Evolutionary conservation across 768 basidiomycete genomes (phyloP), one percentile per base, ranked within the genome.

Genomic region (Russula ochroleuca): DNA sequence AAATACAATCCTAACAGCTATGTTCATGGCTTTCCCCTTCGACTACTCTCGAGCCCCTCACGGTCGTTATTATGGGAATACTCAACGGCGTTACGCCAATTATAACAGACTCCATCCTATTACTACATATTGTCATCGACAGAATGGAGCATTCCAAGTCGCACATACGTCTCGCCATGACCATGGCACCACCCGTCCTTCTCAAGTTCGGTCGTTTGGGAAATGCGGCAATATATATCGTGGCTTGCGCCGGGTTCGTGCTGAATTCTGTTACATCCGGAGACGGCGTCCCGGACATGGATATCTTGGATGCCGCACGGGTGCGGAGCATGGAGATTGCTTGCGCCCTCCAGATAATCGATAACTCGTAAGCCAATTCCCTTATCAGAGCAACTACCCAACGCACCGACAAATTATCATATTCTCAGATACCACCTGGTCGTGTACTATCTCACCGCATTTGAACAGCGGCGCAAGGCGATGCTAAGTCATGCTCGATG

Each of bases 241-340:
- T 38, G 17, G 58, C 57, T 31, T 61, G 64, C 48, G 64, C 64
- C 59, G 64, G 43, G 31, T 65, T 65, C 40, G 59, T 65, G 48
- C 54, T 65, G 41, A 38, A 54, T 31, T 65, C 64, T 2, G 52
- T 65, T 35, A 50, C 4, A 17, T 41, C 63, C 23, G 40, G 25
- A 55, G 35, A 64, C 35, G 63, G 62, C 33, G 21, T 64, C 48
- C 62, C 58, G 23, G 53, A 65, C 40, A 59, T 50, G 57, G 48
- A 58, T 48, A 25, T 57, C 33, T 50, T 67, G 58, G n/a, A 54
- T 37, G 62, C 53, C 5, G 62, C 57, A 5, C 65, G 64, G 55
- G 57, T 53, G 41, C 45, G 58, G 33, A 67, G 65, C 41, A 64
- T 64, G 62, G 21, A 51, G 17, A 67, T 67, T 13, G 57, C 65